These are phyloP conservation scores for Cicer arietinum DNA, from an alignment of 306 rosid species.

Conservation along the genomic window DNA sequence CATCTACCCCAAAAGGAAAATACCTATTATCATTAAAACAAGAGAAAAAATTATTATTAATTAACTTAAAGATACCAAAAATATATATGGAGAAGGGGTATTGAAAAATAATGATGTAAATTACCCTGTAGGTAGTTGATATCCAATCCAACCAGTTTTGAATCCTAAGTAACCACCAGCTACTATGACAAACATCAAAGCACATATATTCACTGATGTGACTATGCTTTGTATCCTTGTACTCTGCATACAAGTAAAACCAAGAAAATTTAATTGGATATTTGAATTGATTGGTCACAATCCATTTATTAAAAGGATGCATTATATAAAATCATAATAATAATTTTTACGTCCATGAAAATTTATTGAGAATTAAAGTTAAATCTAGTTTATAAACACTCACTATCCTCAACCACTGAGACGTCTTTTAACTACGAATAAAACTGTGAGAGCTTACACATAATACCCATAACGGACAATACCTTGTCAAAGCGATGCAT, in stretches of 20 bases:
- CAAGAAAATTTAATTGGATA: not conserved
- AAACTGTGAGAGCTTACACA: not conserved
- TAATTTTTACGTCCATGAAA: not conserved
- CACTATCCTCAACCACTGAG: not conserved
- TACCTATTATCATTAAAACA: conserved; percentile 65
- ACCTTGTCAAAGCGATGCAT: not conserved
- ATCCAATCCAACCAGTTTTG: conserved; percentile 94
- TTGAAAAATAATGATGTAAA: conserved; percentile 36
- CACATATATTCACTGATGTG: conserved; percentile 79
- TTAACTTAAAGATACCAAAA: conserved; percentile 25
- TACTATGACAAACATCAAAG: conserved; percentile 75
- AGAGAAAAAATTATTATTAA: not conserved
- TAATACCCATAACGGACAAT: not conserved
- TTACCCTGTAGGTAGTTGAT: conserved; percentile 84
- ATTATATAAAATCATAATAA: not conserved
- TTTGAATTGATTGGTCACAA: not conserved
- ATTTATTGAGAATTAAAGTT: not conserved
- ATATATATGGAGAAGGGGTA: not conserved
- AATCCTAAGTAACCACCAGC: conserved; percentile 87
- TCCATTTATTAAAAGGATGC: not conserved
- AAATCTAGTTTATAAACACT: not conserved
- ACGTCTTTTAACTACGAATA: not conserved
- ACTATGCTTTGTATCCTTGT: conserved; percentile 72
- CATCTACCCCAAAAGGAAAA: conserved; percentile 89
- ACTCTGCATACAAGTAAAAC: conserved; percentile 64